Percentiles rank a stretch among this genome's conserved stretches.
phyloP scores from a whole-genome alignment of 2,329 filamentous ascomycete genomes.

The Fusarium ramigenum region DNA sequence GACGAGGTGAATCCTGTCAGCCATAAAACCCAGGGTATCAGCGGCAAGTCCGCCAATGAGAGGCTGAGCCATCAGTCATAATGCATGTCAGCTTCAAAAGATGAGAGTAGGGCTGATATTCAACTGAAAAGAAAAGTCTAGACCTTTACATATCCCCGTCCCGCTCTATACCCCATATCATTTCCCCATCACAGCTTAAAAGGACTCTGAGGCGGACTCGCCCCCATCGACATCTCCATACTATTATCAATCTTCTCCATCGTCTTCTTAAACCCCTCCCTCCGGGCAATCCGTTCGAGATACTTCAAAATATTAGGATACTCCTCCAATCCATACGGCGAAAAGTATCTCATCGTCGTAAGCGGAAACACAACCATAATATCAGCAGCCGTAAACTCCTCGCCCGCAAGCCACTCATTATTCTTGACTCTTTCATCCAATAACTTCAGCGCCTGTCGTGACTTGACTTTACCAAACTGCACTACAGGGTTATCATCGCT shows the following conservation, averaged over 20 bases:
- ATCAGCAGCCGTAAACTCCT: slow-evolving; percentile 71
- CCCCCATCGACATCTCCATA: slow-evolving; percentile 48
- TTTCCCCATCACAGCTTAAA: background rate
- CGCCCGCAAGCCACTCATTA: slow-evolving; percentile 66
- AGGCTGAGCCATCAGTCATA: fast-evolving
- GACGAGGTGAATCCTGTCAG: background rate
- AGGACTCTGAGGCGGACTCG: slow-evolving; percentile 27
- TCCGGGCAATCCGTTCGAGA: slow-evolving; percentile 53
- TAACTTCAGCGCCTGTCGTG: slow-evolving; percentile 55
- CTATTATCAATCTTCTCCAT: slow-evolving; percentile 61
- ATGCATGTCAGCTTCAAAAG: background rate
- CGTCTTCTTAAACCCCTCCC: slow-evolving; percentile 58
- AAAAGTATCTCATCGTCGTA: slow-evolving; percentile 68
- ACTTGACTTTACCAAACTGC: slow-evolving; percentile 45
- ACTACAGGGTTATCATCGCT: slow-evolving; percentile 39
- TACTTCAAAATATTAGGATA: slow-evolving; percentile 58
- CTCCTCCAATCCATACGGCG: slow-evolving; percentile 51
- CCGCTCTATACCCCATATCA: background rate
- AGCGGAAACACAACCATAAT: slow-evolving; percentile 70
- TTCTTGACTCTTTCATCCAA: slow-evolving; percentile 60
- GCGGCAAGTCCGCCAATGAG: background rate
- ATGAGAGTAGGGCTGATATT: background rate
- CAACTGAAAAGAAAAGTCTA: background rate
- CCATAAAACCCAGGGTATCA: fast-evolving
- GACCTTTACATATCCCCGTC: too few relatives aligned